Evolutionary conservation across 805 yeast genomes (phyloP).

Genomic region (Yamadazyma akitaensis): DNA sequence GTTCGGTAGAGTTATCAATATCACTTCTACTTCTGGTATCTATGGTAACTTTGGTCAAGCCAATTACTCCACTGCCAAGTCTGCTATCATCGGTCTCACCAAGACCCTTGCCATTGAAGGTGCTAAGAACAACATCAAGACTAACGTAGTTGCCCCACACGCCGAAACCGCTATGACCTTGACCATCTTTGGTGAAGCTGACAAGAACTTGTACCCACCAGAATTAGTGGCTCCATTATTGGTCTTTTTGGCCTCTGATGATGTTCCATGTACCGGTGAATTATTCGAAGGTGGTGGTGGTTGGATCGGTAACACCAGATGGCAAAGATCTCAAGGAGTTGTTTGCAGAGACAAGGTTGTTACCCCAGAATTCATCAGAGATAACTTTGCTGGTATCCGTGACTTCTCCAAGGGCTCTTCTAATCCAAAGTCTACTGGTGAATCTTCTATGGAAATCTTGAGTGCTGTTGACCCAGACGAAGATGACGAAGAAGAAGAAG

Average conservation of each 20-base stretch:
- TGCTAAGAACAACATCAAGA: conserved; percentile 67
- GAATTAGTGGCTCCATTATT: conserved; percentile 88
- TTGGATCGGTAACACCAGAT: conserved; percentile 92
- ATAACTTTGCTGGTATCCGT: conserved; percentile 61
- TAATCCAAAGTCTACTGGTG: conserved; percentile 61
- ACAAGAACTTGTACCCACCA: conserved; percentile 81
- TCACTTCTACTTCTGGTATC: conserved; percentile 93
- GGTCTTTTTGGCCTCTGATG: conserved; percentile 73
- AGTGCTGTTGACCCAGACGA: conserved; percentile 51
- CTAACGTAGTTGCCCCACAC: conserved; percentile 90
- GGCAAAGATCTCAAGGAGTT: conserved; percentile 90
- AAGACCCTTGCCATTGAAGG: conserved; percentile 91
- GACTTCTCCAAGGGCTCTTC: conserved; percentile 59
- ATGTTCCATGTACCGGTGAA: conserved; percentile 71
- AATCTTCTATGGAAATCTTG: conserved; percentile 77
- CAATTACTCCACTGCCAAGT: conserved; percentile 91
- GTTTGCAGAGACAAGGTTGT: conserved; percentile 53
- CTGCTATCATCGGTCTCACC: conserved; percentile 81
- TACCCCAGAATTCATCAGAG: conserved; percentile 67
- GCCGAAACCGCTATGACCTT: conserved; percentile 98
- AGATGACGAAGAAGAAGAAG: conserved; percentile 45
- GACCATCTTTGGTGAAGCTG: conserved; percentile 76
- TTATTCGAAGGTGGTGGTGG: conserved; percentile 94
- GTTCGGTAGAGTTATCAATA: conserved; percentile 79
- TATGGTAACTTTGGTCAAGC: conserved; percentile 98